Base-by-base conservation (phyloP, 176 grass and related monocot genomes). In the Aegilops speltoides region DNA sequence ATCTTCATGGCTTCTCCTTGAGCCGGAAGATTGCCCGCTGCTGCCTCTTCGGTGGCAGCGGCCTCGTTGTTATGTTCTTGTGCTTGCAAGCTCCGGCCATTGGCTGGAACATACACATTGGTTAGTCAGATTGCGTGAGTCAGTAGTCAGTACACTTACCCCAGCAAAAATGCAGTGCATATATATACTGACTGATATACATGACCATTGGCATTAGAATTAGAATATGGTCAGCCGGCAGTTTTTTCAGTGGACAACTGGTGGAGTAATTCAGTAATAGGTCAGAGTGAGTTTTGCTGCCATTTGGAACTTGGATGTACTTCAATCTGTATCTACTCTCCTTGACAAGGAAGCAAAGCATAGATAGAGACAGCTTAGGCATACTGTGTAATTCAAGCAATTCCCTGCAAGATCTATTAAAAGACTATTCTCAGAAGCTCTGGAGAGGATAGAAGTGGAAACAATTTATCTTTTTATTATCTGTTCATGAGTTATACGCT, bases 51-150 rank as follows among this genome's bases (percentile, higher is more conserved):
- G 4, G 68, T 62, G 59, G 73, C n/a, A 11, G 12, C 48, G 3
- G 22, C 28, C 54, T 92, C 86, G 71, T 76, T 75, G 46, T 57
- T 78, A 64, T 84, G 64, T 70, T 80, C 91, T 69, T 92, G 77
- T 56, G 19, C 16, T 86, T 91, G 84, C 83, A 87, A 87, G 77
- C 74, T 92, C 82, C 94, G 90, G 78, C 85, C 88, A 82, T 89
- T 88, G 67, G 88, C 88, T 88, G 91, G 71, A 79, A 87, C 85
- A 75, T 78, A 87, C 76, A 81, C 38, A 86, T 90, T 75, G 83
- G 65, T 82, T 82, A 75, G 74, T 93, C 77, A 86, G 85, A 89
- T 34, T 52, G 23, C 87, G 66, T 61, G 38, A 65, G 70, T 69
- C 57, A 48, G 72, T 36, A 65, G 76, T 69, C 37, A 72, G 81